Evolutionary conservation across 1,139 yeast species (phyloP), one percentile per base, ranked within the genome.

Genomic region (Sugiyamaella neomexicana): DNA sequence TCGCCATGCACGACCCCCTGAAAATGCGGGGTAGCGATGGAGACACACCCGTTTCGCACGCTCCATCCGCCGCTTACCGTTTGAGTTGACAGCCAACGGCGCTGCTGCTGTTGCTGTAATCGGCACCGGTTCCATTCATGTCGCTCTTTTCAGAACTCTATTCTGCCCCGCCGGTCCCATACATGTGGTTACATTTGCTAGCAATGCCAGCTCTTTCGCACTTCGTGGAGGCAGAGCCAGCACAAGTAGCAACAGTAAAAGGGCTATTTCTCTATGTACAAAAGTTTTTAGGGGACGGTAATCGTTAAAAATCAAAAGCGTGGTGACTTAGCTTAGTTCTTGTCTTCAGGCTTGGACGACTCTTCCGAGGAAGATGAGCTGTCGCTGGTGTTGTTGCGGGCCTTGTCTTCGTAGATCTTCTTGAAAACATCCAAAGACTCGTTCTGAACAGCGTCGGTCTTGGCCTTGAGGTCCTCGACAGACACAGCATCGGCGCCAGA

Each of bases 401-500:
- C 70, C 74, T 73, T 73, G 68, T 86, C 85, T 82, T 90, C 91
- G 89, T 91, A 91, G 79, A 91, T 86, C 79, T 89, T 88, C 81
- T 90, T 97, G 77, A 93, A 93, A 68, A 90, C 85, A 77, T 90
- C 89, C 79, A 93, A 82, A 53, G 97, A 89, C 71, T 88, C 86
- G 73, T 81, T 83, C 80, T 91, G 97, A 74, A 93, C 83, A 75
- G 89, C 97, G 70, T 90, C 97, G 67, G 93, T 84, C 89, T 91
- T 91, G 74, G 85, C 75, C 85, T 89, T 90, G 76, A 93, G 82
- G 67, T 85, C 91, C 66, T 86, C 83, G 64, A 89, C 80, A 68
- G 86, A 84, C 68, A 89, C 93, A 67, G 89, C 89, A 65, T 80
- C 82, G 75, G 86, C 95, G 73, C 97, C 97, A 65, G 93, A 80